Conservation (phyloP, 805 yeast species). For the Starmerella apicola region DNA sequence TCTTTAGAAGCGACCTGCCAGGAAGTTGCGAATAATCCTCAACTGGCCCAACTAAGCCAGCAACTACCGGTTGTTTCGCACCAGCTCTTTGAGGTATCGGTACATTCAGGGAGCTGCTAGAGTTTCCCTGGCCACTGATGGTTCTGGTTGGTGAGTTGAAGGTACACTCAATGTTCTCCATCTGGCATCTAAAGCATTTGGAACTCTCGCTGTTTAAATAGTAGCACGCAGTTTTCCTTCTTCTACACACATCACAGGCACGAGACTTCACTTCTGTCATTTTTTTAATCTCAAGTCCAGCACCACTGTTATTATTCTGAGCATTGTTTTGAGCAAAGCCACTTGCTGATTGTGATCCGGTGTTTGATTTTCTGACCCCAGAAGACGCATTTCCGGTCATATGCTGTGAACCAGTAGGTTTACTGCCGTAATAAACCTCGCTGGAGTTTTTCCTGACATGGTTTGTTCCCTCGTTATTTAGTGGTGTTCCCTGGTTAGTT, state of each 20-base stretch:
- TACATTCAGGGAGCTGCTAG: not conserved
- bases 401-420: too few species aligned
- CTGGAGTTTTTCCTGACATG: too few species aligned
- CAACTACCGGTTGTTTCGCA: slow-evolving; percentile 2
- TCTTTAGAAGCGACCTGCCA: slow-evolving; percentile 52
- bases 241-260: slow-evolving; percentile 78
- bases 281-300: slow-evolving; percentile 16
- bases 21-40: slow-evolving; percentile 55
- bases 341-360: too few species aligned
- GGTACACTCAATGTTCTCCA: slow-evolving; percentile 62
- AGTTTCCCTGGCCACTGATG: slow-evolving; percentile 15
- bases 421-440: too few species aligned
- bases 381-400: too few species aligned
- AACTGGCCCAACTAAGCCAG: slow-evolving; percentile 33
- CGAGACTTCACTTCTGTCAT: slow-evolving; percentile 24
- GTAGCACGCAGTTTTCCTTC: slow-evolving; percentile 66
- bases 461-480: too few species aligned
- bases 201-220: slow-evolving; percentile 38
- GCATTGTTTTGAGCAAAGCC: too few species aligned
- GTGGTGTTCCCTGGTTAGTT: too few species aligned
- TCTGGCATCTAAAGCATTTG: slow-evolving; percentile 65
- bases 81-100: slow-evolving; percentile 10
- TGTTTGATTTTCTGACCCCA: too few species aligned
- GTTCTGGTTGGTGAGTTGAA: slow-evolving; percentile 38
- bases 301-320: too few species aligned